These are phyloP conservation scores for Globisporangium cederbergense DNA, from an alignment of 352 stramenopile species.

Conservation along the genomic window DNA sequence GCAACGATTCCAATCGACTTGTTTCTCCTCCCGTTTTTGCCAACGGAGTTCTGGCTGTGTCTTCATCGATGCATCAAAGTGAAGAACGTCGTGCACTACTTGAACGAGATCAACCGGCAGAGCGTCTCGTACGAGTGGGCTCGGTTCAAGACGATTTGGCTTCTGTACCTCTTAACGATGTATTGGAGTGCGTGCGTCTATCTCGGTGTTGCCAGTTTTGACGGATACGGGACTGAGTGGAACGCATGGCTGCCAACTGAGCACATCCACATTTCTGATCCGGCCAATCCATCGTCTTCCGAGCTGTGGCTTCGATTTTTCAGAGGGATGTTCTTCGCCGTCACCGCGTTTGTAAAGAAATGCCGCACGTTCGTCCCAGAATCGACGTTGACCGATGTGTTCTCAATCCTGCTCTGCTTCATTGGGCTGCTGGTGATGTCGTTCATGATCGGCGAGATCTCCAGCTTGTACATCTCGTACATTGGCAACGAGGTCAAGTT, in stretches of 20 bases:
- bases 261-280: conserved; percentile 30
- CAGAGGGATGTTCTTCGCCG: conserved; percentile 47
- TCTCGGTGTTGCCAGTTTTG: conserved; percentile 32
- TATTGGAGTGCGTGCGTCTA: conserved; percentile 62
- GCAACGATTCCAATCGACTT: conserved; percentile 45
- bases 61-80: conserved; percentile 52
- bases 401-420: conserved; percentile 58
- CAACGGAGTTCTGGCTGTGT: conserved; percentile 35
- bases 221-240: conserved; percentile 47
- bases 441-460: conserved; percentile 72
- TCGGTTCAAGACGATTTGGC: conserved; percentile 39
- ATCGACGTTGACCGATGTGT: conserved; percentile 31
- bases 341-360: conserved; percentile 64
- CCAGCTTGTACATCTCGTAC: conserved; percentile 62
- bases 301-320: conserved; percentile 42
- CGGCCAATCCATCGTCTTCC: conserved; percentile 23
- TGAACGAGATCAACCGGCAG: conserved; percentile 53
- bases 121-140: conserved; percentile 7
- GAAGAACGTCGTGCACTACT: conserved; percentile 45
- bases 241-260: conserved; percentile 44
- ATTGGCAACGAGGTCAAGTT: conserved; percentile 65
- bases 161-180: conserved; percentile 55
- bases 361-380: conserved; percentile 34
- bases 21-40: conserved; percentile 15
- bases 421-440: conserved; percentile 47